Percentiles rank a stretch among this genome's conserved stretches.
Conservation (phyloP, 495 filamentous ascomycete genomes). For the Aspergillus sparsus region DNA sequence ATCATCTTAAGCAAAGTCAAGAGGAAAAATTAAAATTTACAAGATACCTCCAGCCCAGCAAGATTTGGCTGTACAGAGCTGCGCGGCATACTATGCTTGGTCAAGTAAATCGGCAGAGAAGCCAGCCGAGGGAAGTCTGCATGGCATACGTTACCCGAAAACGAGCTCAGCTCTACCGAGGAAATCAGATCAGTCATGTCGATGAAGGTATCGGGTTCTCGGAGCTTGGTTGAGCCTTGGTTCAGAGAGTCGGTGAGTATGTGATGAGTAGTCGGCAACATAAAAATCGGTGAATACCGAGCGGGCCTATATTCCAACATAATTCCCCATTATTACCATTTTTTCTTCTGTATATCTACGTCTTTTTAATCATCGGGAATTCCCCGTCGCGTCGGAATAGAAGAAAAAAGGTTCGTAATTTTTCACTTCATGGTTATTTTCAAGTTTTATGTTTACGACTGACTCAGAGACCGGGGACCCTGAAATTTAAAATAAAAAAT, state of each 20-base stretch:
- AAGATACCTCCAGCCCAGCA: conserved; percentile 2
- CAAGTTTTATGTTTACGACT: too few relatives aligned
- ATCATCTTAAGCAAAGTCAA: not conserved
- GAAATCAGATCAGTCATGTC: conserved; percentile 14
- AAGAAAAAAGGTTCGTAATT: too few relatives aligned
- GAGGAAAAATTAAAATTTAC: conserved; percentile 4
- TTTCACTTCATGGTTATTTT: too few relatives aligned
- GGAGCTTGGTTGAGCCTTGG: not conserved
- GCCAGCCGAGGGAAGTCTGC: not conserved
- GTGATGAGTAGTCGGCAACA: conserved; percentile 10
- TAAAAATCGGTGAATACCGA: conserved; percentile 5
- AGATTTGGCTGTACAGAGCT: not conserved
- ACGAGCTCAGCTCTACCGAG: conserved; percentile 6
- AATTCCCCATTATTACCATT: not conserved
- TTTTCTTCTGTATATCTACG: not conserved
- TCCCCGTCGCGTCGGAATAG: too few relatives aligned
- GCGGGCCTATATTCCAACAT: not conserved
- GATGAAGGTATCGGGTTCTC: not conserved
- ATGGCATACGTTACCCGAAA: conserved; percentile 5
- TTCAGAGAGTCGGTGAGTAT: conserved; percentile 21
- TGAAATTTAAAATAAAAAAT: too few relatives aligned
- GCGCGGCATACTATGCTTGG: not conserved
- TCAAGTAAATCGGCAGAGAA: not conserved
- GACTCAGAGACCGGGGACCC: too few relatives aligned
- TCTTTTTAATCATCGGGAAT: too few relatives aligned